Percentiles rank a stretch among this genome's conserved stretches.
These are phyloP conservation scores for Trypanosoma rangeli DNA, from an alignment of 208 protist species.

Conservation along the genomic window DNA sequence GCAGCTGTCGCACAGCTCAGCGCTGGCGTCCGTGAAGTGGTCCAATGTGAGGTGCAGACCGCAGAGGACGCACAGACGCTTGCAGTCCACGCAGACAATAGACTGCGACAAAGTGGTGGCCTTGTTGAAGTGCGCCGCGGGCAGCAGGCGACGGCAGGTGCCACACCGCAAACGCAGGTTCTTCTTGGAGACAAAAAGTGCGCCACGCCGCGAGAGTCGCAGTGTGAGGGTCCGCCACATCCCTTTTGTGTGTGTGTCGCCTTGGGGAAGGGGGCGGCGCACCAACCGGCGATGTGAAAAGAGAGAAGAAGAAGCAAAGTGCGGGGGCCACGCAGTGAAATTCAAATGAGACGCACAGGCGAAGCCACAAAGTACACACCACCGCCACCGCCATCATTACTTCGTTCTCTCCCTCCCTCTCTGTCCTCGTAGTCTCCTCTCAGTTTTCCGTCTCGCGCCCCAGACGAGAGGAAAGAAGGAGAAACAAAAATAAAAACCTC, in stretches of 20 bases:
- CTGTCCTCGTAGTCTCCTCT: neutral
- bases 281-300: neutral
- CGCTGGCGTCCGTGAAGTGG: conserved; percentile 45
- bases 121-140: conserved; percentile 67
- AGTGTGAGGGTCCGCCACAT: conserved; percentile 24
- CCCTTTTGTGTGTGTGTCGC: neutral
- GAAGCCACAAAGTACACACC: neutral
- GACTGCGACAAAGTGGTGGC: conserved; percentile 40
- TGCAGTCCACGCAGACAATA: conserved; percentile 74
- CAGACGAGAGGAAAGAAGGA: conserved; percentile 3
- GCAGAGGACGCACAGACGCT: conserved; percentile 70
- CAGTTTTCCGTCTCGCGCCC: neutral
- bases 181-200: conserved; percentile 60
- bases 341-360: neutral
- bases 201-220: conserved; percentile 5
- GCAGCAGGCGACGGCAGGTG: conserved; percentile 60
- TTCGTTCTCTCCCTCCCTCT: no score
- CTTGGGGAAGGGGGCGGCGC: no score
- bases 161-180: conserved; percentile 64
- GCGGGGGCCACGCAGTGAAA: neutral
- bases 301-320: neutral
- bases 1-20: conserved; percentile 64
- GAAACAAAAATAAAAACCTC: conserved; percentile 3
- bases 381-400: neutral
- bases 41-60: conserved; percentile 52